A percentile compares a stretch with the other conserved stretches of the same genome.
Conservation (phyloP, 768 basidiomycete genomes). For the Collybiopsis confluens region DNA sequence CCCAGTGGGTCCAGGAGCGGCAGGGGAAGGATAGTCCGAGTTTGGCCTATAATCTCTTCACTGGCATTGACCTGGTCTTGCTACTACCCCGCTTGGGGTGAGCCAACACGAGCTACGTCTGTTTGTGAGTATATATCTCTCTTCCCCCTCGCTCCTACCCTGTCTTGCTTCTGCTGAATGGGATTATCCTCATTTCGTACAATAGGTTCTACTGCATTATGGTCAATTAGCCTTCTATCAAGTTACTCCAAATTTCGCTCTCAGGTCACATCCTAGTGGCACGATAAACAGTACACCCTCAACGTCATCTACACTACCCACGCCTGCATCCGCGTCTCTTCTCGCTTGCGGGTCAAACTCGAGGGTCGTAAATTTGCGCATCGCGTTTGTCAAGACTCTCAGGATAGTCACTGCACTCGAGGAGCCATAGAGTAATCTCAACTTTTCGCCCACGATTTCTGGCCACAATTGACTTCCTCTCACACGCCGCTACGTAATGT, state of each 20-base stretch:
- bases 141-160: no score
- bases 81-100: slow-evolving; percentile 72
- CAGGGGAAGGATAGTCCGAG: neutral
- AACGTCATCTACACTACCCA: slow-evolving; percentile 21
- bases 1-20: neutral
- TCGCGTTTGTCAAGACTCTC: slow-evolving; percentile 67
- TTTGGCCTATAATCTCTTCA: no score
- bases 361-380: slow-evolving; percentile 45
- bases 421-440: no score
- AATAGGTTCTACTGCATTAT: slow-evolving; percentile 81
- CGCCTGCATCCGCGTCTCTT: slow-evolving; percentile 25
- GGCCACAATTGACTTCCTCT: no score
- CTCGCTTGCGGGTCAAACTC: slow-evolving; percentile 32
- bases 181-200: no score
- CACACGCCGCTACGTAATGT: no score
- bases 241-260: slow-evolving; percentile 52
- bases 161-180: neutral
- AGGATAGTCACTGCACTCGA: no score
- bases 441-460: no score
- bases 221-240: slow-evolving; percentile 85
- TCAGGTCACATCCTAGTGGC: no score
- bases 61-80: slow-evolving; percentile 59
- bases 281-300: neutral
- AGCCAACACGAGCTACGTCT: slow-evolving; percentile 65
- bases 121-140: no score